Conservation (phyloP, 345 rosid genomes). For the Ceriops tagal region DNA sequence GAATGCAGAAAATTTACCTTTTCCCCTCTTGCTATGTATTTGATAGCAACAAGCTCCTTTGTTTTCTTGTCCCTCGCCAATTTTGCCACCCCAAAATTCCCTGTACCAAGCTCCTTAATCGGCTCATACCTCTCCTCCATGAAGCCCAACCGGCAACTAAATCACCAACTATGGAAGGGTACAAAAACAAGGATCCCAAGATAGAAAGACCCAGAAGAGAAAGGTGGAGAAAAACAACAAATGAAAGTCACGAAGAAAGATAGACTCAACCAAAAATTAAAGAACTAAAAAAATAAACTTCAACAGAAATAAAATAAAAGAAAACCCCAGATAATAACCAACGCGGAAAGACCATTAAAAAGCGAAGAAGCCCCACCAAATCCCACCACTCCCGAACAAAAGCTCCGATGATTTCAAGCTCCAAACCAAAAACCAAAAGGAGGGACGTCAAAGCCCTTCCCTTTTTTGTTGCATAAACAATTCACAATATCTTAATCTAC, state of each 20-base stretch:
- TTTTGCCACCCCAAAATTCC: slow-evolving; percentile 91
- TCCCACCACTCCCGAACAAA: not conserved
- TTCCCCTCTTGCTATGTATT: slow-evolving; percentile 87
- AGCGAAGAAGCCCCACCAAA: slow-evolving; percentile 16
- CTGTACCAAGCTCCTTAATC: slow-evolving; percentile 74
- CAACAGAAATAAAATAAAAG: not conserved
- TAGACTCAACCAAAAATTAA: too few relatives aligned
- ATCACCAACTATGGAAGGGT: not conserved
- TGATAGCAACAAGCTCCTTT: slow-evolving; percentile 85
- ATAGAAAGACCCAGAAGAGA: not conserved
- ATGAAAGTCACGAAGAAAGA: not conserved
- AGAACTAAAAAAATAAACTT: not conserved
- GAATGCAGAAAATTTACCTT: slow-evolving; percentile 42
- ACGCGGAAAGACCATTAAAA: slow-evolving; percentile 2
- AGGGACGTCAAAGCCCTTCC: too few relatives aligned
- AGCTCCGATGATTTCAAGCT: not conserved
- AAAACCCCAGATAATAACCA: not conserved
- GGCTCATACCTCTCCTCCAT: slow-evolving; percentile 60
- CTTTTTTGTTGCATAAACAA: too few relatives aligned
- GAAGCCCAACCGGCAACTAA: not conserved
- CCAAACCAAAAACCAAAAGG: not conserved
- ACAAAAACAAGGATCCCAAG: not conserved
- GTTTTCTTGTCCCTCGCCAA: slow-evolving; percentile 76
- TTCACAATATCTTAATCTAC: too few relatives aligned
- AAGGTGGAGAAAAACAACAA: not conserved